Conservation (phyloP, 1,284 basidiomycete genomes). For the Fomitopsis schrenkii region DNA sequence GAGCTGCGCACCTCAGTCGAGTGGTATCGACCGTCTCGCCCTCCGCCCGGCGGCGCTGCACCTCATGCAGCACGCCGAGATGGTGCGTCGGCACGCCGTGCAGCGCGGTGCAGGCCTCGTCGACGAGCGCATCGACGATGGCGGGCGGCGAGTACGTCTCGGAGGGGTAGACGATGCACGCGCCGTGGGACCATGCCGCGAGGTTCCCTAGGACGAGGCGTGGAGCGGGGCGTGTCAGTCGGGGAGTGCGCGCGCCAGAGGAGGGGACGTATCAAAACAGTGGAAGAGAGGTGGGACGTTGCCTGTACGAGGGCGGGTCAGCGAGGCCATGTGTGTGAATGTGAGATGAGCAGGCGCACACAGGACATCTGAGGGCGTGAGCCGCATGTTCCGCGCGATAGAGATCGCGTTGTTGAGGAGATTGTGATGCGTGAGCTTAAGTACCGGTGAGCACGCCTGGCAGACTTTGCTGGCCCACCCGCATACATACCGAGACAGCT, state of each 20-base stretch:
- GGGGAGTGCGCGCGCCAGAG: background rate
- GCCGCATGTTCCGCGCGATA: conserved; percentile 67
- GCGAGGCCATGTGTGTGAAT: background rate
- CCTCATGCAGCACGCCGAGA: conserved; percentile 65
- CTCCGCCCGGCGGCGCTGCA: conserved; percentile 46
- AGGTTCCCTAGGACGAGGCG: conserved; percentile 81
- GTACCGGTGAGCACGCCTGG: background rate
- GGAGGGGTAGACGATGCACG: conserved; percentile 73
- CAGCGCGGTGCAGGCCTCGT: conserved; percentile 71
- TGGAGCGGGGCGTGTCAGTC: conserved; percentile 23
- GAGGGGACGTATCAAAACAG: conserved; percentile 48
- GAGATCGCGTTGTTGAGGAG: conserved; percentile 75
- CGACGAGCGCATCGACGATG: conserved; percentile 62
- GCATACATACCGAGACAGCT: conserved; percentile 59
- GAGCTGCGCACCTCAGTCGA: conserved; percentile 44
- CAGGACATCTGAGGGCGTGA: conserved; percentile 60
- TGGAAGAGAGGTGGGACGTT: conserved; percentile 81
- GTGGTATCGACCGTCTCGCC: conserved; percentile 46
- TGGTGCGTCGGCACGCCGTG: conserved; percentile 88
- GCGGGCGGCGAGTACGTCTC: conserved; percentile 59
- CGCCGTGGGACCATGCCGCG: conserved; percentile 73
- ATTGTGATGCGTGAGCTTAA: conserved; percentile 70
- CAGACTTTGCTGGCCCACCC: background rate
- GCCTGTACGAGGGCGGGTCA: conserved; percentile 35
- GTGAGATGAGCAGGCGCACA: conserved; percentile 41